Evolutionary conservation across 306 rosid species (phyloP).

Genomic region (Gleditsia sinensis): DNA sequence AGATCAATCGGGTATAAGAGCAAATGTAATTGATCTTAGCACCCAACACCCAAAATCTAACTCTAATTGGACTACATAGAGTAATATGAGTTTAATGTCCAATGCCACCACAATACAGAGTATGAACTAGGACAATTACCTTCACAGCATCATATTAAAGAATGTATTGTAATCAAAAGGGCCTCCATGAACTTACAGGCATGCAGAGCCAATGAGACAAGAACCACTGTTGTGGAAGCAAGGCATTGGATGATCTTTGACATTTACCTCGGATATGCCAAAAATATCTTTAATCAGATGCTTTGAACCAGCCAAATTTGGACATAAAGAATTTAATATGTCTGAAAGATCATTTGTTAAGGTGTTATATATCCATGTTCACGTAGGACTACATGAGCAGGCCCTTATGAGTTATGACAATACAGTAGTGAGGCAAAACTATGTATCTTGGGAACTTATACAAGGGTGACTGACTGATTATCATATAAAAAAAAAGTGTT

Average conservation of each 20-base stretch:
- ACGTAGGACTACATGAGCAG: constrained; percentile 7
- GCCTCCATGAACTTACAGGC: constrained; percentile 61
- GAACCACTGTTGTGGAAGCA: constrained; percentile 44
- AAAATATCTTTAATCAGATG: constrained; percentile 54
- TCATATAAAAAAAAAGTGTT: not conserved
- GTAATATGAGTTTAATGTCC: constrained; percentile 21
- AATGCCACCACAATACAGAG: constrained; percentile 7
- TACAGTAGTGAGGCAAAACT: constrained; percentile 13
- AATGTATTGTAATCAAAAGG: constrained; percentile 8
- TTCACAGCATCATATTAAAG: not conserved
- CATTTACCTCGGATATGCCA: constrained; percentile 54
- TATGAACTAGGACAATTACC: constrained; percentile 10
- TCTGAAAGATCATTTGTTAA: constrained; percentile 60
- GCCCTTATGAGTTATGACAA: constrained; percentile 8
- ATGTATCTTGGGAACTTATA: constrained; percentile 11
- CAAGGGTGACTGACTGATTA: not conserved
- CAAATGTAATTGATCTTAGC: not conserved
- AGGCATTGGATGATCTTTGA: constrained; percentile 31
- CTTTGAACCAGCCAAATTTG: constrained; percentile 55
- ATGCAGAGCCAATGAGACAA: constrained; percentile 49
- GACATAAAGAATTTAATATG: constrained; percentile 59
- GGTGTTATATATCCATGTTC: constrained; percentile 30
- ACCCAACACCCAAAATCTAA: not conserved
- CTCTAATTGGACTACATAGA: constrained; percentile 7
- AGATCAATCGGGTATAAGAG: not conserved